Base-by-base conservation (phyloP, 371 early-diverging fungal genomes). In the Syncephalis plumigaleata region DNA sequence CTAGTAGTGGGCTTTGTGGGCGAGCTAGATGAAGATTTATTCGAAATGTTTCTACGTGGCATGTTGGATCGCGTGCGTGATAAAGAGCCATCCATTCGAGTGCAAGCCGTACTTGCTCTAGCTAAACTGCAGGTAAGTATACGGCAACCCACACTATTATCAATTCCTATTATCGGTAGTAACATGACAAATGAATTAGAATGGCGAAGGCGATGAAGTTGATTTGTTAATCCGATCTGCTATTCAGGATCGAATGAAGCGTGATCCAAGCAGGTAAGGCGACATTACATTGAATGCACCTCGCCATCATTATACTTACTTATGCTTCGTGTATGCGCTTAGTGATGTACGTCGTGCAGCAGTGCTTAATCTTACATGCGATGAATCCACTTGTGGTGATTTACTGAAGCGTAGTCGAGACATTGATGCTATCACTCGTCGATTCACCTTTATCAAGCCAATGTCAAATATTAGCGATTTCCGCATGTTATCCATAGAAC, bases 11-110 rank as follows among this genome's bases (percentile, higher is more conserved):
- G 77, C 53, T 72, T 73, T 4, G 58, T 87, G 40, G 81, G 81
- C 9, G 87, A 84, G 47, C 72, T 88, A 39, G 84, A 89, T 53
- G 89, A 86, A 51, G 82, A 79, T 44, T 57, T 84, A 4, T 89
- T 83, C 56, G 66, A 71, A 49, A 59, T 76, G 18, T 60, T 90
- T 36, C 69, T 70, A 56, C 58, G 61, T n/a, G 64, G 71, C 24
- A 65, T 91, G 16, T 64, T 74, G 55, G 79, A 79, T 50, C 67
- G 87, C 25, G 60, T 82, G 45, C 66, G 68, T 43, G 92, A 91
- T 57, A 89, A 84, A 54, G 92, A 91, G 51, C 54, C 87, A 1
- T 56, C 67, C 2, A 77, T 90, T 24, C 77, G 92, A 4, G 73
- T 75, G 4, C 79, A 87, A 42, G 88, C 90, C 3, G 86, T 76